A percentile compares a stretch with the other conserved stretches of the same genome.
These are phyloP conservation scores for Beauveria sp. DNA, from an alignment of 2,329 filamentous ascomycete genomes.

Conservation along the genomic window DNA sequence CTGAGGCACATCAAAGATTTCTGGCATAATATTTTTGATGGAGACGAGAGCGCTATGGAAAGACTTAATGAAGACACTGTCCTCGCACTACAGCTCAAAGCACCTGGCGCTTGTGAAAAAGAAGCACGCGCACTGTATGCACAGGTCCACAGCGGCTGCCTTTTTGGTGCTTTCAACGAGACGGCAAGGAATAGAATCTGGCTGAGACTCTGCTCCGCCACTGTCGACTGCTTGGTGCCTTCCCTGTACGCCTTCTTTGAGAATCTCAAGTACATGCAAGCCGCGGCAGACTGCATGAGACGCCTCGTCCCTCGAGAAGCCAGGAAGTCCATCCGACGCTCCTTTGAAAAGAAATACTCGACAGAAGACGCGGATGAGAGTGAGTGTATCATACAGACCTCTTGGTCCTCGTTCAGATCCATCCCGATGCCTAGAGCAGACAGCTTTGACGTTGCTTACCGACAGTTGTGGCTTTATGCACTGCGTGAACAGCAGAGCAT, in stretches of 20 bases:
- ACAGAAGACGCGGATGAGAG: background rate
- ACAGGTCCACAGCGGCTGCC: slow-evolving; percentile 21
- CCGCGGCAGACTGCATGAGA: slow-evolving; percentile 11
- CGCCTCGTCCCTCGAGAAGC: slow-evolving; percentile 2
- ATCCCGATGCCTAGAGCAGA: background rate
- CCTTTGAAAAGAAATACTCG: slow-evolving; percentile 3
- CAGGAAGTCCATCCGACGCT: slow-evolving; percentile 2
- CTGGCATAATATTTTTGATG: slow-evolving; percentile 23
- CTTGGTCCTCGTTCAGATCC: background rate
- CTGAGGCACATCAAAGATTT: slow-evolving; percentile 25
- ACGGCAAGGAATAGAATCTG: slow-evolving; percentile 24
- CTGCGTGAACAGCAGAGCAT: slow-evolving; percentile 11
- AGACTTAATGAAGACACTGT: slow-evolving; percentile 24
- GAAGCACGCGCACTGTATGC: slow-evolving; percentile 21
- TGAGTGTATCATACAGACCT: slow-evolving; percentile 10
- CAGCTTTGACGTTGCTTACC: slow-evolving; percentile 11
- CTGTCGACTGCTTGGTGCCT: slow-evolving; percentile 22
- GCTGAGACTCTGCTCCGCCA: slow-evolving; percentile 17
- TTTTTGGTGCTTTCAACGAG: slow-evolving; percentile 24
- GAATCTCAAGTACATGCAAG: slow-evolving; percentile 27
- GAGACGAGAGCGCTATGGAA: slow-evolving; percentile 19
- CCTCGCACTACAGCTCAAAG: slow-evolving; percentile 24
- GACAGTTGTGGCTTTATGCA: slow-evolving; percentile 12
- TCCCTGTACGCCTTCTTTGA: slow-evolving; percentile 30
- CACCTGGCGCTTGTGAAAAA: slow-evolving; percentile 20